Evolutionary conservation across 2,329 filamentous ascomycete species (phyloP), one percentile per base, ranked within the genome.

Genomic region (Capronia epimyces): DNA sequence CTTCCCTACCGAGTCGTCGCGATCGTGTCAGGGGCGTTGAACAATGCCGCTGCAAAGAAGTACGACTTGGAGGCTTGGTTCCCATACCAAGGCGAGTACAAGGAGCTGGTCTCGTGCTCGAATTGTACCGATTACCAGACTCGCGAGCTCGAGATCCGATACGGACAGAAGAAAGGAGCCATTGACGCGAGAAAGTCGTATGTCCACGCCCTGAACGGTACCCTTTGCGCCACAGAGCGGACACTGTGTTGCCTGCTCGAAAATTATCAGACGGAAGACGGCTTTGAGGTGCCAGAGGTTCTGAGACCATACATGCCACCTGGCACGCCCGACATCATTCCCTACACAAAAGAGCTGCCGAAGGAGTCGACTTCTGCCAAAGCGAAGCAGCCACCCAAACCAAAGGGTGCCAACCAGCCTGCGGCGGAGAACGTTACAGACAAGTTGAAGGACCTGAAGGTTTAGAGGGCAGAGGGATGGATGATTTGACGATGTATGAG

Each of bases 101-200:
- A 97, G 74, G 93, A 97, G 74, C 81, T 98, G 22, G 93, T 97
- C 44, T 95, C 88, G 16, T 95, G 90, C 79, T 95, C 89, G 55
- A 98, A 98, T 74, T 98, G 93, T 76, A 95, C 89, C 39, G 91
- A 97, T 68, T 97, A 97, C 75, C 93, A 98, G 75, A 89, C 89
- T 20, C 81, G 93, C 50, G 90, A 89, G 61, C 79, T 98, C 10
- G 91, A 97, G 70, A 95, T 98, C 62, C 82, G 93, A 52, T 95
- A 84, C 64, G 91, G 93, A 42, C 78, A 82, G 55, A 97, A 96
- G 79, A 87, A 84, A 67, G 59, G 59, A 7, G 83, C 87, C 69
- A 90, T 84, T 22, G 88, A 90, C 59, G 77, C 79, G 52, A 85
- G 85, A 69, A 98, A 97, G 80, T 85, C 89, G 60, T 98, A 96